phyloP scores from a whole-genome alignment of 352 stramenopile species.

The Peronospora destructor region DNA sequence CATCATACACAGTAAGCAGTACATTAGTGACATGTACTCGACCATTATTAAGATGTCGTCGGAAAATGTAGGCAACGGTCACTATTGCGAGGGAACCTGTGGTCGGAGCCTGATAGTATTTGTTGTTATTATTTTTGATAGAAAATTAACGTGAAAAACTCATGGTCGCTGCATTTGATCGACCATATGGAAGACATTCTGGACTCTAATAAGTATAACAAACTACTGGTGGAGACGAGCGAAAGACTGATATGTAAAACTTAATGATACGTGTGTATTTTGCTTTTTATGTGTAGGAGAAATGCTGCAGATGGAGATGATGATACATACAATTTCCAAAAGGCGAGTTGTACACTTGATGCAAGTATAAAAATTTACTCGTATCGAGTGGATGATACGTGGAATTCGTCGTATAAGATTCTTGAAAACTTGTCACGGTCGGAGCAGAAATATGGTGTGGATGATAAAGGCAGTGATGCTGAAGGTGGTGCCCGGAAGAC shows the following conservation, averaged over 20 bases:
- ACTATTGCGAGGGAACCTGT: background rate
- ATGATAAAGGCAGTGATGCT: slow-evolving; percentile 20
- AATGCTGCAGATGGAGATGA: slow-evolving; percentile 29
- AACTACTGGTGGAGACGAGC: background rate
- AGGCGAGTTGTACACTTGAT: slow-evolving; percentile 96
- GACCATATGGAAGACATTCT: slow-evolving; percentile 96
- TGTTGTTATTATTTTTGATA: slow-evolving; percentile 21
- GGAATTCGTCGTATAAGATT: slow-evolving; percentile 95
- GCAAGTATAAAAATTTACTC: slow-evolving; percentile 99
- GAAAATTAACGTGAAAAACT: slow-evolving; percentile 97
- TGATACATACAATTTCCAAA: slow-evolving; percentile 94
- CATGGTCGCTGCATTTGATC: slow-evolving; percentile 94
- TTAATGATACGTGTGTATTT: background rate
- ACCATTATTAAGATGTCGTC: slow-evolving; percentile 90
- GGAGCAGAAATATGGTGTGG: slow-evolving; percentile 45
- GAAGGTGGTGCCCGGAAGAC: slow-evolving; percentile 25
- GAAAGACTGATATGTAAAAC: background rate
- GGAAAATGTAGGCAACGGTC: slow-evolving; percentile 61
- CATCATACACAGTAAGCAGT: slow-evolving; percentile 50
- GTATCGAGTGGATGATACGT: slow-evolving; percentile 97
- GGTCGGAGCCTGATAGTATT: background rate
- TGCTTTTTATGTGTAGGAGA: slow-evolving; percentile 10
- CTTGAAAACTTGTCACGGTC: slow-evolving; percentile 94
- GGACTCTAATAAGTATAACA: slow-evolving; percentile 45
- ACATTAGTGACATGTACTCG: slow-evolving; percentile 89